These are phyloP conservation scores for Mucor lusitanicus DNA, from an alignment of 371 early-diverging fungal genomes.

Conservation along the genomic window DNA sequence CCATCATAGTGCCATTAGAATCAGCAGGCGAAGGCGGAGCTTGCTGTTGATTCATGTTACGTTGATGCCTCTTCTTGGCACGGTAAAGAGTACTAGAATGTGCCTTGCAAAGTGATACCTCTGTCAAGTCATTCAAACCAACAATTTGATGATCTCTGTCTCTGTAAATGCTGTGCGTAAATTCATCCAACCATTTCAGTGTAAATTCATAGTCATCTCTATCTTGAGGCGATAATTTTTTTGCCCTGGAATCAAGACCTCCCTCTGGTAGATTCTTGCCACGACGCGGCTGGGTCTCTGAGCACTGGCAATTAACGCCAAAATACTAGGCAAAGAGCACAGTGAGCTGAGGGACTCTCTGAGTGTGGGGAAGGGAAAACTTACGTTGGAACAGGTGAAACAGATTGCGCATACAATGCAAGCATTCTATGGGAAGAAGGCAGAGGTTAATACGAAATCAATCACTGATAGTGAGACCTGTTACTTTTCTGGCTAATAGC, in stretches of 20 bases:
- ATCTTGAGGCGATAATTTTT: constrained; percentile 43
- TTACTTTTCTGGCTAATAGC: constrained; percentile 8
- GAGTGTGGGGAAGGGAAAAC: background rate
- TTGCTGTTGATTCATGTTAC: constrained; percentile 31
- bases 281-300: constrained; percentile 50
- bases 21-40: constrained; percentile 51
- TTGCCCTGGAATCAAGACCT: constrained; percentile 50
- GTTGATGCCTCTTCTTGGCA: constrained; percentile 49
- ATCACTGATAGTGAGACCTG: background rate
- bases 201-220: constrained; percentile 52
- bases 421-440: constrained; percentile 39
- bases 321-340: constrained; percentile 29
- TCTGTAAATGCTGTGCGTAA: constrained; percentile 43
- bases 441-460: background rate
- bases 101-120: constrained; percentile 57
- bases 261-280: constrained; percentile 53
- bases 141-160: constrained; percentile 33
- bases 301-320: constrained; percentile 45
- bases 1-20: constrained; percentile 29
- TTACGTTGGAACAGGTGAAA: constrained; percentile 54
- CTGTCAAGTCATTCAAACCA: constrained; percentile 34
- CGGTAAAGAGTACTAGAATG: constrained; percentile 53
- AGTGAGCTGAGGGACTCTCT: too few species aligned
- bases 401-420: constrained; percentile 54
- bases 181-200: constrained; percentile 44